These are phyloP conservation scores for Apiotrichum laibachii DNA, from an alignment of 1,284 basidiomycete genomes.

Conservation along the genomic window DNA sequence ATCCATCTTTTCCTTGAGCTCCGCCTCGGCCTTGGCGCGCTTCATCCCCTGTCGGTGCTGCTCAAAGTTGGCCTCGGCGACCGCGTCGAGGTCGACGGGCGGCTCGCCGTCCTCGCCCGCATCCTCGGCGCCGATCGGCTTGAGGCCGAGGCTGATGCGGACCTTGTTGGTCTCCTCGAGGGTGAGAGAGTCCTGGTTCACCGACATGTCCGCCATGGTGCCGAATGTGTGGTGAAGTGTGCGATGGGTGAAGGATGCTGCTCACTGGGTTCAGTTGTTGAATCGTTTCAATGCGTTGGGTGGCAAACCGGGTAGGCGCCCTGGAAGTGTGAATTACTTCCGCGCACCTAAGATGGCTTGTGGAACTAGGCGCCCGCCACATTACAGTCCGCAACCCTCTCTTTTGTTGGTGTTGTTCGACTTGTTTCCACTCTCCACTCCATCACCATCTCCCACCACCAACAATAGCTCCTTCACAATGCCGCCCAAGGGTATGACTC, in stretches of 20 bases:
- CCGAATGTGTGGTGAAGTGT: background rate
- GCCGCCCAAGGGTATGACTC: conserved; percentile 31
- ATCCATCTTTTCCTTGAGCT: conserved; percentile 73
- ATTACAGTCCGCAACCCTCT: no score
- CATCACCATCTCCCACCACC: background rate
- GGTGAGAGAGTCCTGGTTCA: conserved; percentile 60
- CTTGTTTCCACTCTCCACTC: background rate
- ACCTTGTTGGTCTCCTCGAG: conserved; percentile 98
- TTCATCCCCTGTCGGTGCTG: conserved; percentile 66
- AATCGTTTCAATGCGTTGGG: conserved; percentile 16
- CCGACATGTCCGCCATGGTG: conserved; percentile 51
- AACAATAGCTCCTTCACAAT: conserved; percentile 9
- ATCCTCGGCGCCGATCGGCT: conserved; percentile 76
- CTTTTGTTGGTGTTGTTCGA: no score
- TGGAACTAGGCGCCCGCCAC: background rate
- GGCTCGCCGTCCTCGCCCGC: conserved; percentile 50
- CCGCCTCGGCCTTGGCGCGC: conserved; percentile 71
- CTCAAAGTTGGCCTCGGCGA: conserved; percentile 79
- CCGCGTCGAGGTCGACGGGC: conserved; percentile 58
- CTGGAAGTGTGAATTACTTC: no score
- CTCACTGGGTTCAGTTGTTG: background rate
- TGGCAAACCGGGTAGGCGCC: conserved; percentile 18
- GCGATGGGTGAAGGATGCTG: background rate
- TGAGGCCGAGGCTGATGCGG: conserved; percentile 88
- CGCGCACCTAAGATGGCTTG: no score